These are phyloP conservation scores for Tuber umbilicatum DNA, from an alignment of 495 filamentous ascomycete genomes.

Conservation along the genomic window DNA sequence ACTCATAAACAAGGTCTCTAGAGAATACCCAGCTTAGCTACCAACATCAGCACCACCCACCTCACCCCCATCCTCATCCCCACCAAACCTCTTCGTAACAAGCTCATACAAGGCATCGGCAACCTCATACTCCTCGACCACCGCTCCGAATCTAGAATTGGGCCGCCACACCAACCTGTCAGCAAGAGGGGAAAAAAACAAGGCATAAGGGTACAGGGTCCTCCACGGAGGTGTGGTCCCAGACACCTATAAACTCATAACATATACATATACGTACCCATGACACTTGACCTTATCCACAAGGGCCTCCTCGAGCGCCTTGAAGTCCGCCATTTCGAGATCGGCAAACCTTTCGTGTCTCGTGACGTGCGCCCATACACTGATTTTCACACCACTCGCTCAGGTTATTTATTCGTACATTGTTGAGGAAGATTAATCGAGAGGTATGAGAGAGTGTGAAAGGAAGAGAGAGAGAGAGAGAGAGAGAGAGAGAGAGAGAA, in stretches of 20 bases:
- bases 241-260: not conserved
- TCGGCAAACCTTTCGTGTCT: slow-evolving; percentile 60
- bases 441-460: not conserved
- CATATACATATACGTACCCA: slow-evolving; percentile 57
- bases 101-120: slow-evolving; percentile 68
- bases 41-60: slow-evolving; percentile 15
- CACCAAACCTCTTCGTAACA: slow-evolving; percentile 26
- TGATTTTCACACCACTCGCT: slow-evolving; percentile 10
- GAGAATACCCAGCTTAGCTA: slow-evolving; percentile 10
- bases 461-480: not conserved
- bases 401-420: slow-evolving; percentile 15
- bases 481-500: not conserved
- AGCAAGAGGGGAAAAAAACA: not conserved
- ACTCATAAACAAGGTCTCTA: slow-evolving; percentile 1
- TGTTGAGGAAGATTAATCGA: not conserved
- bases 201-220: not conserved
- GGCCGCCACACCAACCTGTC: not conserved
- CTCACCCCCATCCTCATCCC: slow-evolving; percentile 9
- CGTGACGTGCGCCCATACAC: slow-evolving; percentile 73
- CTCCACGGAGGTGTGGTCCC: slow-evolving; percentile 8
- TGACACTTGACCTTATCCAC: slow-evolving; percentile 82
- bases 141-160: slow-evolving; percentile 63
- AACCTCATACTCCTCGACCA: slow-evolving; percentile 87
- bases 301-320: slow-evolving; percentile 63
- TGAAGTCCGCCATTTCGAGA: slow-evolving; percentile 63